Conservation (phyloP, 345 rosid species). For the Excoecaria cochinchinensis region DNA sequence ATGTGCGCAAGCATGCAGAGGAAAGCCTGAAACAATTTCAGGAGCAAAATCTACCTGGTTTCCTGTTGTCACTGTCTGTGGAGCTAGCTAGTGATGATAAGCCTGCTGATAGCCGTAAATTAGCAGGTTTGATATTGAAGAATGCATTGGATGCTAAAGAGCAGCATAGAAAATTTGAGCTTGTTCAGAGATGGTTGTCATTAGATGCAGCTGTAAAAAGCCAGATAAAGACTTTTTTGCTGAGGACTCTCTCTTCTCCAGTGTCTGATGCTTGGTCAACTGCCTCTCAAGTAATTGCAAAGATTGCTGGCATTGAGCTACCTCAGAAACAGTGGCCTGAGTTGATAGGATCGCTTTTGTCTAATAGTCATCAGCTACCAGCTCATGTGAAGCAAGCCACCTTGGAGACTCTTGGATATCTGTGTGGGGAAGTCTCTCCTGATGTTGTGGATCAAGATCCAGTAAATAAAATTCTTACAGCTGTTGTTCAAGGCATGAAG, state of each 20-base stretch:
- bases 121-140: conserved; percentile 65
- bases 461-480: conserved; percentile 65
- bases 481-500: conserved; percentile 47
- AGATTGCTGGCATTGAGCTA: conserved; percentile 69
- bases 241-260: conserved; percentile 58
- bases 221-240: conserved; percentile 55
- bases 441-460: conserved; percentile 70
- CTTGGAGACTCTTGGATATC: conserved; percentile 69
- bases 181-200: conserved; percentile 67
- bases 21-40: conserved; percentile 67
- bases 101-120: conserved; percentile 67
- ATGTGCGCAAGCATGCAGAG: conserved; percentile 66
- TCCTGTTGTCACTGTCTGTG: conserved; percentile 59
- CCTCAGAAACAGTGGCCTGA: conserved; percentile 33
- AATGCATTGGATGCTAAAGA: conserved; percentile 48
- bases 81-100: conserved; percentile 65
- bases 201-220: conserved; percentile 46
- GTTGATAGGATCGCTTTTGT: conserved; percentile 38
- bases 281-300: conserved; percentile 66
- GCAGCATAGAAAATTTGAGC: conserved; percentile 58
- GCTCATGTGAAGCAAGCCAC: conserved; percentile 68
- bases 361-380: conserved; percentile 28
- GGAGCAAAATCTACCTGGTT: conserved; percentile 63
- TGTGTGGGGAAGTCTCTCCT: conserved; percentile 71
- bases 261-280: conserved; percentile 52